Base-by-base conservation (phyloP, 2,329 filamentous ascomycete genomes). In the Colletotrichum kahawae region DNA sequence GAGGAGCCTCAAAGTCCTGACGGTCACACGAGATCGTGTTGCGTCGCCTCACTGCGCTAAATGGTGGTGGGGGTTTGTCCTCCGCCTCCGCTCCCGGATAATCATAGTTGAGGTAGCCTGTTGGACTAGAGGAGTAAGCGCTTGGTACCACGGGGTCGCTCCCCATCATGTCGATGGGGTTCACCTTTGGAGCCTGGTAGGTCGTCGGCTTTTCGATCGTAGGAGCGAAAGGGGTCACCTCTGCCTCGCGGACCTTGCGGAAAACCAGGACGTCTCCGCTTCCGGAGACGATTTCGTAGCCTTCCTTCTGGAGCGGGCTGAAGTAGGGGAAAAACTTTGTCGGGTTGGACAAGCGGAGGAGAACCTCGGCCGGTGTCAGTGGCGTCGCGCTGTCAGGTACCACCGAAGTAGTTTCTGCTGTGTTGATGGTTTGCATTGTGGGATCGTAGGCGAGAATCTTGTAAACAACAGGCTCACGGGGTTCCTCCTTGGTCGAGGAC, bases 371-470 rank as follows among this genome's bases (percentile, higher is more conserved):
- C 1, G 93, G 91, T 1, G 91, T 88, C 27, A 92, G 82, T 0
- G 90, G 84, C 0, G 84, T 80, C n/a, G 89, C 84, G 7, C 82
- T 83, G 64, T 89, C 87, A 1, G 86, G 83, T 2, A 89, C 87
- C 4, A 87, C 83, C 5, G 92, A 92, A 1, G 88, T 90, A 2
- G 91, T 93, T 77, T 93, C 91, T 7, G 91, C 91, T 4, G 88
- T 86, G 57, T 85, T 88, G 78, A 95, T 86, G 14, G 84, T 85
- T 77, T 92, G 88, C 78, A 88, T 91, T 10, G 85, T 85, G 2
- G 90, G 85, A 77, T 94, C 91, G 78, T 92, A 94, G 2, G 91
- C 92, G 7, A 95, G 86, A 38, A 94, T 88, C 80, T 91, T 94
- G 85, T 94, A 94, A 4, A 89, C 71, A 7, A 79, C 79, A 38